Conservation (phyloP, 306 rosid genomes). For the Castanea crenata region DNA sequence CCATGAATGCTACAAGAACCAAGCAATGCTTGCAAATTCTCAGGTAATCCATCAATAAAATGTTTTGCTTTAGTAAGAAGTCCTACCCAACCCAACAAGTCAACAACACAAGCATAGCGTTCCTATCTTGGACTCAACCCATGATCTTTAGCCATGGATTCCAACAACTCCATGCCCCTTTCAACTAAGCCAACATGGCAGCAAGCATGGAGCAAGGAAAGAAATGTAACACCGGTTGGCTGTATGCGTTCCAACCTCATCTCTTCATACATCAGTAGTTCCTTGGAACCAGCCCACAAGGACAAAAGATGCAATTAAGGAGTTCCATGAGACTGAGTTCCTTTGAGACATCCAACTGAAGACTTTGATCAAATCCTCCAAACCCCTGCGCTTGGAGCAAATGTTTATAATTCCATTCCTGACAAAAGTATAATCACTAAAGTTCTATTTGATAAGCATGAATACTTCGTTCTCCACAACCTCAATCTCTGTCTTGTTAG, state of each 20-base stretch:
- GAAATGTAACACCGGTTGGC: constrained; percentile 71
- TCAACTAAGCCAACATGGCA: constrained; percentile 77
- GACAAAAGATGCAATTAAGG: constrained; percentile 87
- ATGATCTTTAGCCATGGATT: constrained; percentile 67
- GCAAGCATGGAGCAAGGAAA: constrained; percentile 88
- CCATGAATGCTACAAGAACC: constrained; percentile 83
- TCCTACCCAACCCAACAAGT: constrained; percentile 91
- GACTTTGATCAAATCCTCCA: constrained; percentile 50
- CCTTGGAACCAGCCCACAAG: constrained; percentile 68
- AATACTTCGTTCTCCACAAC: too few relatives aligned
- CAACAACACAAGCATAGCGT: constrained; percentile 80
- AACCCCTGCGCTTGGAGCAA: constrained; percentile 86
- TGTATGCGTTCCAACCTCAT: constrained; percentile 51
- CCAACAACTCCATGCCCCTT: constrained; percentile 74
- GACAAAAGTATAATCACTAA: constrained; percentile 57
- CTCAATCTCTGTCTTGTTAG: too few relatives aligned
- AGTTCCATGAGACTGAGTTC: constrained; percentile 80
- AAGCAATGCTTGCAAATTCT: constrained; percentile 82
- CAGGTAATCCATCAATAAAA: constrained; percentile 54
- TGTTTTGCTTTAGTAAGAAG: constrained; percentile 65
- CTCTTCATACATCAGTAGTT: constrained; percentile 57
- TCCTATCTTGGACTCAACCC: constrained; percentile 60
- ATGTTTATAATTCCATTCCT: constrained; percentile 84
- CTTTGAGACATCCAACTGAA: constrained; percentile 50
- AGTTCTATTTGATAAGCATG: constrained; percentile 29